Evolutionary conservation across 139 green algal genomes (phyloP), one percentile per base, ranked within the genome.

Genomic region (Chlamydomonas incerta): DNA sequence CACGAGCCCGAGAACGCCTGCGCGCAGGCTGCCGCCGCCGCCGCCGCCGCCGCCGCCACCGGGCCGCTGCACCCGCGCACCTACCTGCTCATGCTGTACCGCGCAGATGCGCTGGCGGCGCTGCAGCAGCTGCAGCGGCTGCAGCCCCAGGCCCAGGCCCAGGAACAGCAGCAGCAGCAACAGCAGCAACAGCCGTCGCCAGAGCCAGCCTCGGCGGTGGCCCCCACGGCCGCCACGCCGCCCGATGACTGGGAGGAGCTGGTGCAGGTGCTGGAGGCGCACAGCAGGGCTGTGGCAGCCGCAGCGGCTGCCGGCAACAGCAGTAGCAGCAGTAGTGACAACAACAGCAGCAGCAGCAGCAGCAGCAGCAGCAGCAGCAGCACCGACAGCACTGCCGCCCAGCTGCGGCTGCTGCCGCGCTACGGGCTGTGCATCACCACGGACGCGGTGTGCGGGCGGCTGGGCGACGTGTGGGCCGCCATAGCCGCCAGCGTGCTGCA

Each of bases 21-120:
- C 73, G 23, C 41, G 6, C 41, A 50, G 41, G 6, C 5, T 5
- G 41, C 41, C 41, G 41, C 41, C 41, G 41, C 41, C 41, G 41
- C 41, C 41, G 5, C 41, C 41, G n/a, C 35, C 17, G 31, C 15
- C 21, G 10, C 33, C 33, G 17, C 33, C 1, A 34, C 33, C 21
- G 73, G 73, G 5, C 73, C 73, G 33, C 52, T 81, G 2, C 73
- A 68, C 23, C 73, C 73, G 20, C 73, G 73, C 8, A 81, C 73
- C 31, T 69, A 46, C 73, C 73, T 81, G 31, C 73, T 81, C 20
- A 20, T 81, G 4, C 35, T 60, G 23, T 81, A 81, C 55, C 52
- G 73, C 3, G 9, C 52, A 18, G 73, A 81, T 33, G 55, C 33
- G 31, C 31, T 81, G 33, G 20, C 31, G 21, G 55, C 73, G 31